Evolutionary conservation across 169 alveolate species (phyloP), one percentile per base, ranked within the genome.

Genomic region (Plasmodium malariae): DNA sequence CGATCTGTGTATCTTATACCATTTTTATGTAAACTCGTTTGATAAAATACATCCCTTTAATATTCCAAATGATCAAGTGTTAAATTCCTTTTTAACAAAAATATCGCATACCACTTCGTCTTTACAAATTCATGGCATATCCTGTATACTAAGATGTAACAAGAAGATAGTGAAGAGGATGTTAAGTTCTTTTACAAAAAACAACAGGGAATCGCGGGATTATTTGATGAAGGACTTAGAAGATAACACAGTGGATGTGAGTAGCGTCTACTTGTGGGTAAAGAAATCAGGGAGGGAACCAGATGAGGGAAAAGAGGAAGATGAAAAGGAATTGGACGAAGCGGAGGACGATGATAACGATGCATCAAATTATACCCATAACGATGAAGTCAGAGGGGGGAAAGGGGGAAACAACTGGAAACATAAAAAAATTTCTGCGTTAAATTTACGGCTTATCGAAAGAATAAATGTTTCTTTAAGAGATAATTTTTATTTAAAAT

Each of bases 91-190:
- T 65, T 67, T 83, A 49, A 54, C 45, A 9, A 83, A 59, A 43
- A 40, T 83, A 30, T 28, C 48, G 28, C 9, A 54, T 60, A n/a
- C 17, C 37, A 57, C 28, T 55, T 71, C 83, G 4, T 24, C 32
- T 11, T 37, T 83, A 11, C 85, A 83, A 60, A 67, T 83, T 12
- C 80, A 83, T n/a, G 26, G 85, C 4, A 83, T 83, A n/a, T 83
- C 91, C 7, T 83, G 69, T n/a, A 30, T 83, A 34, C 45, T 83
- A 70, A 54, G 91, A 36, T 83, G 78, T 67, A 70, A 67, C 32
- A 83, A 83, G 51, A 83, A 83, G 28, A 19, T 83, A 60, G 74
- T 83, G 30, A 83, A 65, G 49, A n/a, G 6, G 37, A 43, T 14
- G n/a, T 60, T 21, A 3, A 19, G 14, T 51, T 40, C 9, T 9